Evolutionary conservation across 495 filamentous ascomycete genomes (phyloP), one percentile per base, ranked within the genome.

Genomic region (Penicillium antarcticum): DNA sequence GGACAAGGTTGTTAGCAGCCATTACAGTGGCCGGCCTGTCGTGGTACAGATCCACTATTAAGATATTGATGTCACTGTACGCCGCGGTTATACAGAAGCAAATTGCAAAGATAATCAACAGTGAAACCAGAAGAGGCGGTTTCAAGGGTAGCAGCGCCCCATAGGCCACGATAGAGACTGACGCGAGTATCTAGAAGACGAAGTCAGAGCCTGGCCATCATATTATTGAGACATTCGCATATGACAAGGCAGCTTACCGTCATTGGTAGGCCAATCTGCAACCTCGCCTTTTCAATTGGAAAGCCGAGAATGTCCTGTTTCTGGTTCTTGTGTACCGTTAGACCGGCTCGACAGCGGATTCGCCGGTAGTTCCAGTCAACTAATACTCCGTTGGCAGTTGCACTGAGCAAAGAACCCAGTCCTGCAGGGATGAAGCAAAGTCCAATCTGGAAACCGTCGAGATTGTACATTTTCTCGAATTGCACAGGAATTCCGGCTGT

Each of bases 311-410:
- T 53, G 34, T 75, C 63, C 10, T 74, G 64, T 33, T 72, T 72
- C 13, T 70, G 68, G 45, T 69, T 67, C 32, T 60, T 66, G 35
- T 76, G 67, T 23, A 77, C 63, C 5, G 58, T 61, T 16, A 79
- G 45, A 3, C 71, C 73, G 1, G 40, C 11, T 21, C 23, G 18
- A 8, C 32, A 2, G 14, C 62, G 62, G 21, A 63, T 51, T 12
- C 70, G 68, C 10, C 70, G 61, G 48, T 74, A 80, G 43, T 79
- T 75, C 70, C 73, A 75, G 51, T 81, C 76, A 2, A 82, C 58
- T 2, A 78, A 37, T 63, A 90, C 83, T 50, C 91, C 92, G 69
- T 92, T 90, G 54, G 89, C 58, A 87, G 87, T 58, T 80, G 89
- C 63, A 86, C 91, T 60, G 21, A 61, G 8, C 3, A 95, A 80